Evolutionary conservation across 1,284 basidiomycete genomes (phyloP), one percentile per base, ranked within the genome.

Genomic region (Marasmius fiardii): DNA sequence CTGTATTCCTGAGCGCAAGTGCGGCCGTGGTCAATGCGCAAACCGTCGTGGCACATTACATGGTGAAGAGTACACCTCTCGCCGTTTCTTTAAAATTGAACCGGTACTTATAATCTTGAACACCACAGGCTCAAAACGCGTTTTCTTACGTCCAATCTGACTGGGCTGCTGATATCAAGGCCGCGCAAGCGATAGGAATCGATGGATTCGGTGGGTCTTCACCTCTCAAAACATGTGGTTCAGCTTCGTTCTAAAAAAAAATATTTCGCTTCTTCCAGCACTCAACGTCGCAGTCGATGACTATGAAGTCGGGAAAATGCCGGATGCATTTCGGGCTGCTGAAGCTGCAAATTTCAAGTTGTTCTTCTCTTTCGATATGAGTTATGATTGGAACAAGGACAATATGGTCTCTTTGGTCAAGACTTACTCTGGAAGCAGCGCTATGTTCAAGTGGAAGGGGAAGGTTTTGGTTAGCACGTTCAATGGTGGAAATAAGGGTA

Each of bases 361-460:
- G 16, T 68, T 71, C 60, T 65, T 65, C 57, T 70, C 67, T 18
- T 70, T 72, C 55, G 70, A 72, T 59, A 69, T 71, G 64, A 62
- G 61, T 3, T 54, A 51, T 20, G 34, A 57, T n/a, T 70, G 66
- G 68, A 49, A 45, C 18, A 48, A 57, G 7, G 31, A 53, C 35
- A 64, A 65, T 33, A 65, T 71, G 47, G 61, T 62, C 56, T 59
- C 58, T 23, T 53, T 62, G 4, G 60, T 63, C 10, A 41, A 58
- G 6, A 54, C 57, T 11, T 58, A 71, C 50, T 64, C 68, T 4
- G 58, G 43, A 26, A 67, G 65, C 52, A 43, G 64, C 1, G 61
- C 60, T 11, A 65, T 62, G 53, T 67, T 64, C 55, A 56, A 52
- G 16, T 72, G 67, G 63, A 64, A 67, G 28, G 62, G 61, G 28